phyloP scores from a whole-genome alignment of 2,329 filamentous ascomycete species.

The Aspergillus fumigatus region DNA sequence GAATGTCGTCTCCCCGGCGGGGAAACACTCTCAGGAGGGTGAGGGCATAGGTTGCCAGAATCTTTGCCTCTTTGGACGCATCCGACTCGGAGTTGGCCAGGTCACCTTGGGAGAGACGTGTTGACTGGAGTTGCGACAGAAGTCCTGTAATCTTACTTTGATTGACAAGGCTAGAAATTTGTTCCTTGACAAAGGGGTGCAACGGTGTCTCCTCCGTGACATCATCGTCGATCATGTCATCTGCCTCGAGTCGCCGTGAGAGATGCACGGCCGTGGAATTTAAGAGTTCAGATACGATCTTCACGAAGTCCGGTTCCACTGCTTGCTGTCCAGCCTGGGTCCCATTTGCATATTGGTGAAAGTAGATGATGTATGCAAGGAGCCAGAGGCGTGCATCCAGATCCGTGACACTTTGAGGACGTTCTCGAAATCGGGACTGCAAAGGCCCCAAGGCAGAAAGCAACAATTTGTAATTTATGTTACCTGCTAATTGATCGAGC shows the following conservation, averaged over 20 bases:
- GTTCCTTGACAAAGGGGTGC: constrained; percentile 56
- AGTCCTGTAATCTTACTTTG: constrained; percentile 67
- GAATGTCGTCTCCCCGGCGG: constrained; percentile 74
- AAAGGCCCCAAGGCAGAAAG: constrained; percentile 33
- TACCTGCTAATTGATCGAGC: constrained; percentile 41
- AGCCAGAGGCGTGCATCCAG: constrained; percentile 50
- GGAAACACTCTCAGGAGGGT: constrained; percentile 84
- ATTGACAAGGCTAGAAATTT: constrained; percentile 68
- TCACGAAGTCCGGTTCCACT: constrained; percentile 52
- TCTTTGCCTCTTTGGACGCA: constrained; percentile 58
- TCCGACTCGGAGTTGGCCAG: constrained; percentile 25
- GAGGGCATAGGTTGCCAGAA: constrained; percentile 80
- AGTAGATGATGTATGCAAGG: constrained; percentile 56
- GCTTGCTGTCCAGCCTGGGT: constrained; percentile 33
- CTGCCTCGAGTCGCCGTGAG: constrained; percentile 45
- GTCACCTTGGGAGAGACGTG: constrained; percentile 19
- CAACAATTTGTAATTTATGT: constrained; percentile 49
- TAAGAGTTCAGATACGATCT: constrained; percentile 52
- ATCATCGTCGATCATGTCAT: constrained; percentile 27
- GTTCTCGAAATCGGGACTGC: constrained; percentile 22
- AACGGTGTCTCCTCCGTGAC: constrained; percentile 29
- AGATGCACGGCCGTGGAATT: constrained; percentile 55
- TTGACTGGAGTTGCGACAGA: constrained; percentile 43
- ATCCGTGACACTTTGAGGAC: constrained; percentile 29
- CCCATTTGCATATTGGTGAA: constrained; percentile 48